Base-by-base conservation (phyloP, 768 basidiomycete species). In the Panellus pusillus region DNA sequence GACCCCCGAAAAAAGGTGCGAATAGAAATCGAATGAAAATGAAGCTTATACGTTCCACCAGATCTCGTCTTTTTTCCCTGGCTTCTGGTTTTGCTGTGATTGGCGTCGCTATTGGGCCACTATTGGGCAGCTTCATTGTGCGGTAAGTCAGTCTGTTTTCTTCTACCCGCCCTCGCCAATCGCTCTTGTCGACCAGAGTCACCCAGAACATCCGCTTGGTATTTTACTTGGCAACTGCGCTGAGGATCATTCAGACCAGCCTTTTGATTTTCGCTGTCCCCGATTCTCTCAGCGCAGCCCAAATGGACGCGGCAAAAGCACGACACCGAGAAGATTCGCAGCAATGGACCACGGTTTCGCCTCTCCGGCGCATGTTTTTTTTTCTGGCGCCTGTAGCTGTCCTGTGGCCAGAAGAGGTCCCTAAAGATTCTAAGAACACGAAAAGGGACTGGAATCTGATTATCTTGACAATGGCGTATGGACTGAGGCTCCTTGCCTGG, bases 31-130 rank as follows among this genome's bases (percentile, higher is more conserved):
- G n/a, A n/a, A n/a, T n/a, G n/a, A n/a, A n/a, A n/a, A n/a, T n/a
- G n/a, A n/a, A n/a, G n/a, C n/a, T n/a, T n/a, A n/a, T n/a, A n/a
- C n/a, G n/a, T n/a, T n/a, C n/a, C n/a, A n/a, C n/a, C n/a, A n/a
- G 89, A 47, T 83, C 88, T 5, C 79, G 79, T 6, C 73, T 76
- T 18, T 85, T 89, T 63, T 89, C 90, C 1, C 67, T 89, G 31
- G 72, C 74, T 40, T 69, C 83, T 2, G 93, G 93, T 1, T 72
- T 91, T 4, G 55, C 86, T 41, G 91, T 89, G 68, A 64, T 72
- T 8, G 93, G 93, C n/a, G 77, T 89, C 64, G 86, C 86, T 1
- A 28, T 89, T 17, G 93, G 93, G 0, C 93, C 93, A 5, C 77
- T 82, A 4, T 52, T 93, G 0, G 90, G 91, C 13, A 77, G 81